A percentile compares a stretch with the other conserved stretches of the same genome.
Evolutionary conservation across 2,329 filamentous ascomycete species (phyloP).

Genomic region (Penicillium sp.): DNA sequence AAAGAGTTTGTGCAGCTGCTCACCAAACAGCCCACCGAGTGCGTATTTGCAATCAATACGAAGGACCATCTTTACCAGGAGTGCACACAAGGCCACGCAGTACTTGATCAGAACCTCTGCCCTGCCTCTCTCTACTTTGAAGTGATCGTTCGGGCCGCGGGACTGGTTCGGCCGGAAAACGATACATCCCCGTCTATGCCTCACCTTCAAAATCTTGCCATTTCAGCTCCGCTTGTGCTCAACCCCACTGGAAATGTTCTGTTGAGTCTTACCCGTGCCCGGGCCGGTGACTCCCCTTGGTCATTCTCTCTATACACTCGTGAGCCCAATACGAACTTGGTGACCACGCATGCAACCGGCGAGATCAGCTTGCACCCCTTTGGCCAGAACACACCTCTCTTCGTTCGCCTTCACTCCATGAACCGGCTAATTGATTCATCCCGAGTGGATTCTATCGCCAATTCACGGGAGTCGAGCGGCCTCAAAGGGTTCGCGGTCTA

Average conservation of each 20-base stretch:
- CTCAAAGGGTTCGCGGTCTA: not conserved
- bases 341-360: not conserved
- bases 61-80: not conserved
- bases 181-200: not conserved
- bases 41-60: not conserved
- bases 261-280: not conserved
- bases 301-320: not conserved
- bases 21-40: not conserved
- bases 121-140: slow-evolving; percentile 1
- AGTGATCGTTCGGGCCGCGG: not conserved
- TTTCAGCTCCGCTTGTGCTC: not conserved
- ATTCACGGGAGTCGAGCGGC: not conserved
- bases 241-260: not conserved
- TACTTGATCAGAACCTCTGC: not conserved
- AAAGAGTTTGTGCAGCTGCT: not conserved
- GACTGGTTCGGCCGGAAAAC: not conserved
- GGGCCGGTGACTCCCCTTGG: not conserved
- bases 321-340: not conserved
- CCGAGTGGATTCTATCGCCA: not conserved
- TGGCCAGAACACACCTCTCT: not conserved
- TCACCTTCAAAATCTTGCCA: not conserved
- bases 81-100: not conserved
- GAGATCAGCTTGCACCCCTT: not conserved
- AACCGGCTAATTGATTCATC: not conserved
- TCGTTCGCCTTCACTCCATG: not conserved